Base-by-base conservation (phyloP, 2,329 filamentous ascomycete genomes). In the Aureobasidium leucospermi region DNA sequence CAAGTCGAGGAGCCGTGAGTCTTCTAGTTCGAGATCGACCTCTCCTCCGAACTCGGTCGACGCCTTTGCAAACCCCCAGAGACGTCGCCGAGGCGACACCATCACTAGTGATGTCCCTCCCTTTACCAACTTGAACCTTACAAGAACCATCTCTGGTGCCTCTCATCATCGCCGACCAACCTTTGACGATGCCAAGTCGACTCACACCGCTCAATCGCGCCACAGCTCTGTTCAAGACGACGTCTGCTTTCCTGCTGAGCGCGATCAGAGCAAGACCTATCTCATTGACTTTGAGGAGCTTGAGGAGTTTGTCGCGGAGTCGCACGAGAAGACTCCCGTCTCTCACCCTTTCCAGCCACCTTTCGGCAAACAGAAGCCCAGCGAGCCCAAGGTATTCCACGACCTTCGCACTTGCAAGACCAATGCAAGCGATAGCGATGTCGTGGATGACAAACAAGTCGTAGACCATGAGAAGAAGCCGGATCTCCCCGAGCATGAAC, bases 21-120 rank as follows among this genome's bases (percentile, higher is more conserved):
- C 66, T 23, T 68, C 66, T 9, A 81, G 81, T 23, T 84, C 82
- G 49, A 82, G 90, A 59, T 90, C 89, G 1, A 78, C 84, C 2
- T 97, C 94, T 6, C 93, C 93, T 10, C 94, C 94, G 7, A 99
- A 96, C 73, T 99, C 94, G 0, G 91, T 99, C 55, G 96, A 97
- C 73, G 94, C 94, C 4, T 99, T 99, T 73, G 94, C 94, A 16
- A 89, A 94, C 68, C 89, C 90, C 59, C 87, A 90, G 53, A 89
- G 90, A 61, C 87, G 92, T 61, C 89, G 93, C 70, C 88, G 92
- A 45, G 81, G 84, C 49, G 81, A 83, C 52, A 88, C 85, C 3
- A 71, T 83, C 63, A 90, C 85, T 61, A 87, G 84, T 70, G 55
- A 58, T 5, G 45, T 15, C 34, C 74, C 79, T 36, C 81, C 82